These are phyloP conservation scores for Calonectria pseudoturangicola DNA, from an alignment of 2,329 filamentous ascomycete species.

Conservation along the genomic window DNA sequence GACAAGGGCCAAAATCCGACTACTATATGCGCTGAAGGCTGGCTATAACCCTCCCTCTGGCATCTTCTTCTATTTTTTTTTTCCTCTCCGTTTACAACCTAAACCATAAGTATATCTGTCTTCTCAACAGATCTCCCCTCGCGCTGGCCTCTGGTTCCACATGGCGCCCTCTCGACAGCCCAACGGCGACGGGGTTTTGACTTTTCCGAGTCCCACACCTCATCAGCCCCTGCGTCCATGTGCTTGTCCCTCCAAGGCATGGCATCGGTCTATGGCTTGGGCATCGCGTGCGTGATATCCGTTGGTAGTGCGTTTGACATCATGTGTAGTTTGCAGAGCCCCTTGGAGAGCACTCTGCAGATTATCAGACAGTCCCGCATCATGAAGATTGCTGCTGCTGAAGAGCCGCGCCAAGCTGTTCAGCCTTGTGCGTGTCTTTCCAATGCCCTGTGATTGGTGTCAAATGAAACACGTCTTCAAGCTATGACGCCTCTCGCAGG, in stretches of 20 bases:
- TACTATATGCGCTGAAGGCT: neutral
- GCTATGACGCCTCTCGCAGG: slow-evolving; percentile 34
- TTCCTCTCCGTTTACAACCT: neutral
- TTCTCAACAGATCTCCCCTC: slow-evolving; percentile 47
- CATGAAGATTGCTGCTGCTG: neutral
- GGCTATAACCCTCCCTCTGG: neutral
- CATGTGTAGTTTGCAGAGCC: neutral
- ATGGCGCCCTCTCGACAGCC: slow-evolving; percentile 31
- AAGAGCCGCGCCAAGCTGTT: slow-evolving; percentile 24
- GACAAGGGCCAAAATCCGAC: neutral
- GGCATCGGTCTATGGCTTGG: slow-evolving; percentile 19
- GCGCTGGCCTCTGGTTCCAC: slow-evolving; percentile 47
- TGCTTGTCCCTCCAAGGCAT: slow-evolving; percentile 32
- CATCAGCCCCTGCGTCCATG: slow-evolving; percentile 55
- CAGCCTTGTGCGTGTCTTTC: slow-evolving; percentile 25
- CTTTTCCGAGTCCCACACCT: slow-evolving; percentile 50
- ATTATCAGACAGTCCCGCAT: neutral
- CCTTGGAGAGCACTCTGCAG: neutral
- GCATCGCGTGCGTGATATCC: slow-evolving; percentile 7
- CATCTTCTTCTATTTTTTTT: neutral
- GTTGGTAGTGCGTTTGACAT: neutral
- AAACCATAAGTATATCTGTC: slow-evolving; percentile 29
- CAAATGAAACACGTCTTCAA: slow-evolving; percentile 17
- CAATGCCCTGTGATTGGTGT: slow-evolving; percentile 10
- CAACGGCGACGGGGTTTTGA: slow-evolving; percentile 43